A percentile compares a stretch with the other conserved stretches of the same genome.
These are phyloP conservation scores for Aspergillus pseudoviridinutans DNA, from an alignment of 2,329 filamentous ascomycete genomes.

Conservation along the genomic window DNA sequence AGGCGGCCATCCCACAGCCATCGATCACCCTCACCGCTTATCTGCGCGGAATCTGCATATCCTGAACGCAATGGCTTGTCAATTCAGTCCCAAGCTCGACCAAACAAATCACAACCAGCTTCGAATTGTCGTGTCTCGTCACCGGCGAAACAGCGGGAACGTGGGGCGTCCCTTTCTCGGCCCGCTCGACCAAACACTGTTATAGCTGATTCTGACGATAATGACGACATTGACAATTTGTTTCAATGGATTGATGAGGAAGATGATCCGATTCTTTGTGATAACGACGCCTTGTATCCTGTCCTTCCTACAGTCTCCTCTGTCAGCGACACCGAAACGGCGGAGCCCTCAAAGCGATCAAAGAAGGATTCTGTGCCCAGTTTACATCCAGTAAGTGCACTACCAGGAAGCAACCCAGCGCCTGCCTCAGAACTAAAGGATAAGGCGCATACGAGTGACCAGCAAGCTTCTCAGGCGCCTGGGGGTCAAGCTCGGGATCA, in stretches of 20 bases:
- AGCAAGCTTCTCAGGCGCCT: not conserved
- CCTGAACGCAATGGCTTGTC: not conserved
- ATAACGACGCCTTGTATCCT: conserved; percentile 27
- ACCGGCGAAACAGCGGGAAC: conserved; percentile 6
- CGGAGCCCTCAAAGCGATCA: not conserved
- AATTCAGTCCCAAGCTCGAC: not conserved
- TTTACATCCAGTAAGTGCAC: not conserved
- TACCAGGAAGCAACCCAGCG: not conserved
- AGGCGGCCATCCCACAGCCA: conserved; percentile 23
- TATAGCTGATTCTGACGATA: conserved; percentile 35
- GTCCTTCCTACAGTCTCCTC: conserved; percentile 23
- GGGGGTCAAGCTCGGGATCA: conserved; percentile 18
- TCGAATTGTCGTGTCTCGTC: conserved; percentile 7
- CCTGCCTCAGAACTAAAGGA: conserved; percentile 13
- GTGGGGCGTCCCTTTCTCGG: conserved; percentile 4
- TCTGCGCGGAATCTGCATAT: not conserved
- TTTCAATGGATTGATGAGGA: conserved; percentile 22
- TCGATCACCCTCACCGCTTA: conserved; percentile 14
- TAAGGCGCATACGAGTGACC: not conserved
- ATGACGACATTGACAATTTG: conserved; percentile 23
- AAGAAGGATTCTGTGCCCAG: not conserved
- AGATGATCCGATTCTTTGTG: conserved; percentile 18
- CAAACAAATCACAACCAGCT: conserved; percentile 3
- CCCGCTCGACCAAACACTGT: conserved; percentile 14
- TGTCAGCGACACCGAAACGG: conserved; percentile 4